Percentiles rank a stretch among this genome's conserved stretches.
These are phyloP conservation scores for Mitragyna speciosa DNA, from an alignment of 257 asterid species.

Conservation along the genomic window DNA sequence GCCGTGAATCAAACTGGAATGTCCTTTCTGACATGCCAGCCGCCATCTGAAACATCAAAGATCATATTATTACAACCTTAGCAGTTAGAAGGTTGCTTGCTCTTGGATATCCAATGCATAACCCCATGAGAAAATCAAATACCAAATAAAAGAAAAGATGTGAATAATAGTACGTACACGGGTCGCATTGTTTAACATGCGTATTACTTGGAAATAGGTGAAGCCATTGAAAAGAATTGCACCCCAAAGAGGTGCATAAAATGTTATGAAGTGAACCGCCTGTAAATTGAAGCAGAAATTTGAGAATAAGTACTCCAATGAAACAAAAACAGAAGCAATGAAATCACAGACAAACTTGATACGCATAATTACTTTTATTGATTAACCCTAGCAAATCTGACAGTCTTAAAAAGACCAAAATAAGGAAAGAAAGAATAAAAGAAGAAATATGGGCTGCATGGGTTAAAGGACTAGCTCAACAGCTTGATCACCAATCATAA, in stretches of 20 bases:
- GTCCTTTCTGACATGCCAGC: conserved; percentile 87
- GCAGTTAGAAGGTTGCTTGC: neutral
- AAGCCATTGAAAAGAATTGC: conserved; percentile 95
- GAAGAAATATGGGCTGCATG: no score
- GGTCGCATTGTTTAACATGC: conserved; percentile 96
- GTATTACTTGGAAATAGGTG: conserved; percentile 97
- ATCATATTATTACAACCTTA: conserved; percentile 24
- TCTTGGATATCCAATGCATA: conserved; percentile 13
- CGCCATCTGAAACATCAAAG: conserved; percentile 72
- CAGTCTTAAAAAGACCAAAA: neutral
- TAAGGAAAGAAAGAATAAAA: neutral
- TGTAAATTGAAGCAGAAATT: conserved; percentile 34
- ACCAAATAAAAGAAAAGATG: conserved; percentile 12
- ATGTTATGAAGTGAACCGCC: conserved; percentile 86
- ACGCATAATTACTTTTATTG: neutral
- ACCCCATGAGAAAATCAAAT: conserved; percentile 16
- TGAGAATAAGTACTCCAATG: neutral
- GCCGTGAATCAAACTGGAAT: conserved; percentile 67
- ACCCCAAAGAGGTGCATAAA: conserved; percentile 97
- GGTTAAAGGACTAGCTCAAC: no score
- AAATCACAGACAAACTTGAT: neutral
- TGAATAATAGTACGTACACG: conserved; percentile 65
- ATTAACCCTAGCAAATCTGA: neutral
- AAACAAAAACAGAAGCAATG: neutral
- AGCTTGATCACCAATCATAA: no score